Evolutionary conservation across 2,329 filamentous ascomycete species (phyloP), one percentile per base, ranked within the genome.

Genomic region (Zymoseptoria tritici): DNA sequence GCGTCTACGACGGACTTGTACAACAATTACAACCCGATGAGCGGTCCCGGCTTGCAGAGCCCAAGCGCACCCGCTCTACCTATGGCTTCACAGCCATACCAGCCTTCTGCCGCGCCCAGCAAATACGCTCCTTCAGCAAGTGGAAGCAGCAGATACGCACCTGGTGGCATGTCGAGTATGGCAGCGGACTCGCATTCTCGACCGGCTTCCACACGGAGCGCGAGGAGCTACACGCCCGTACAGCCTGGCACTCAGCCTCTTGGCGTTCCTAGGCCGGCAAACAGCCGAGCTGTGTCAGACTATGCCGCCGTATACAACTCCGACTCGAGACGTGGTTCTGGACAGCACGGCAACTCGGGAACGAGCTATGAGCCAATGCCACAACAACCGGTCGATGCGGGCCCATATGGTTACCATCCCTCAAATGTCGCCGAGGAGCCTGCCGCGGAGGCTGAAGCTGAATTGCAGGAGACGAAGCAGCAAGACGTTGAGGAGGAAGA

Each of bases 1-100:
- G 81, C 80, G 16, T 84, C 82, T 4, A 85, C 82, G 67, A 85
- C 90, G 52, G 92, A 97, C 2, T 57, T 61, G 13, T 60, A 64
- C 66, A 76, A 64, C 66, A 76, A 89, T 5, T 95, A 94, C 71
- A 86, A 86, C 9, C 76, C 80, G 4, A 84, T 70, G 65, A 64
- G 60, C 49, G 65, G 61, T 51, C 54, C 82, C 68, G 60, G 65
- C n/a, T 57, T 66, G 55, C 56, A 65, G 9, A 42, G 56, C 66
- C n/a, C 52, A 49, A 54, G 54, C 20, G 22, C 20, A 29, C 42
- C 57, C 61, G 9, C 55, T 61, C 46, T 62, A 36, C 29, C 62
- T 9, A 52, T 60, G 7, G 54, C 63, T 6, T 59, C 62, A 1
- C 58, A 56, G 11, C 64, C 62, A 55, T 57, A 59, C 16, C 57